A percentile compares a stretch with the other conserved stretches of the same genome.
Conservation (phyloP, 176 grass and related monocot genomes). For the Juncus inflexus region DNA sequence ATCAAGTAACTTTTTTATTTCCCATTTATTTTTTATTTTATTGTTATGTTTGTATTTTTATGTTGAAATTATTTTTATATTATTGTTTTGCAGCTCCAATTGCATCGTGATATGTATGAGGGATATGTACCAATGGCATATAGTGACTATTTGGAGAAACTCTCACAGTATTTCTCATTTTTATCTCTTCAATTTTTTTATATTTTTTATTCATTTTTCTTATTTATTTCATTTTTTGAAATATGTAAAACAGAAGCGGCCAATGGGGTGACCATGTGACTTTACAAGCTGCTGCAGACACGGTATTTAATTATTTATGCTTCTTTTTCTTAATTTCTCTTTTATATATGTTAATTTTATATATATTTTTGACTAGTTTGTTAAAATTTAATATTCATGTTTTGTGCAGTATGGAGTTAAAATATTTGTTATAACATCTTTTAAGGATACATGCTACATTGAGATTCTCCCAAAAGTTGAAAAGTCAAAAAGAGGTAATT, state of each 20-base stretch:
- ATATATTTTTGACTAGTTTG: neutral
- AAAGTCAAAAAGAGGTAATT: conserved; percentile 91
- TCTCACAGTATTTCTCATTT: conserved; percentile 40
- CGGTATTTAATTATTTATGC: conserved; percentile 40
- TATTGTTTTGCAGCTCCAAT: conserved; percentile 55
- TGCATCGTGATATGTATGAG: conserved; percentile 70
- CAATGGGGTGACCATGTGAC: conserved; percentile 99
- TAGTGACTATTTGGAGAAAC: conserved; percentile 76
- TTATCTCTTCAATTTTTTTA: conserved; percentile 3
- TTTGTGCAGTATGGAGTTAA: conserved; percentile 24
- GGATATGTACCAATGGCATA: conserved; percentile 96
- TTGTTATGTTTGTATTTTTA: conserved; percentile 10
- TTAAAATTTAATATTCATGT: neutral
- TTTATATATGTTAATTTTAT: conserved; percentile 8
- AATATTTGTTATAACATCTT: conserved; percentile 94
- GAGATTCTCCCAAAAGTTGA: conserved; percentile 93
- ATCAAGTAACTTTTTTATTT: conserved; percentile 49
- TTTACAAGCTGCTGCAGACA: conserved; percentile 91
- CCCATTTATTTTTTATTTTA: neutral
- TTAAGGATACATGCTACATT: conserved; percentile 99
- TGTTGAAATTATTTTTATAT: conserved; percentile 23
- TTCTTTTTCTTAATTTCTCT: conserved; percentile 19
- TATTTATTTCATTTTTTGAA: conserved; percentile 27
- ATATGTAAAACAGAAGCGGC: conserved; percentile 47
- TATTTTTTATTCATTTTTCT: conserved; percentile 13